Base-by-base conservation (phyloP, 2,329 filamentous ascomycete species). In the Colletotrichum orchidophilum region DNA sequence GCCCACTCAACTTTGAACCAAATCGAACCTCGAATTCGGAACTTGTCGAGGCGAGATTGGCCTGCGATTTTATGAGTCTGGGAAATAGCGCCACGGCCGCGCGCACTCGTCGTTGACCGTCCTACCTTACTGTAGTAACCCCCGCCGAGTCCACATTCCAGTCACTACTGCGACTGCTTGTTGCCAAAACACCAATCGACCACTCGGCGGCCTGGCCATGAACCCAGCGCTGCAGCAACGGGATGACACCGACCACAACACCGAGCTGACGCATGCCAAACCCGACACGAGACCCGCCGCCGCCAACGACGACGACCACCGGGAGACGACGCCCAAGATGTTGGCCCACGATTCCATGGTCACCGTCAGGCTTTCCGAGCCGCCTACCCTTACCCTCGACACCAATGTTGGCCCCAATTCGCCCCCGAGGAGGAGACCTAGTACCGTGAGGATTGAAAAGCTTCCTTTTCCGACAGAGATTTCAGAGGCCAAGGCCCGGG, bases 321-420 rank as follows among this genome's bases (percentile, higher is more conserved):
- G 46, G 59, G 69, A 59, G 21, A 74, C 18, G 39, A 46, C 73
- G 35, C 66, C 72, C 50, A 74, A 73, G 58, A 74, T 74, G 72
- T 18, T 63, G 57, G 64, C 78, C 33, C 87, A 88, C 78, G 92
- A 94, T 81, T 94, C 93, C 24, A 92, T 94, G 91, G 92, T 94
- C 55, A 94, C 92, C 8, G 92, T 94, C 54, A 88, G 92, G 65
- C 85, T 94, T 59, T 94, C 92, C 24, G 92, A 94, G 78, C 84
- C 87, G 70, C 80, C 88, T 75, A 76, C 85, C 75, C 76, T 90
- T 76, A 80, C 84, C 74, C 84, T 91, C 74, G 83, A 87, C 67
- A 87, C 85, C 71, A 83, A 81, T 39, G 76, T 80, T 66, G 63
- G 75, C 71, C 63, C 73, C 67, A 63, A 66, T 24, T 61, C 71